These are phyloP conservation scores for Eimeria maxima DNA, from an alignment of 169 alveolate species.

Conservation along the genomic window DNA sequence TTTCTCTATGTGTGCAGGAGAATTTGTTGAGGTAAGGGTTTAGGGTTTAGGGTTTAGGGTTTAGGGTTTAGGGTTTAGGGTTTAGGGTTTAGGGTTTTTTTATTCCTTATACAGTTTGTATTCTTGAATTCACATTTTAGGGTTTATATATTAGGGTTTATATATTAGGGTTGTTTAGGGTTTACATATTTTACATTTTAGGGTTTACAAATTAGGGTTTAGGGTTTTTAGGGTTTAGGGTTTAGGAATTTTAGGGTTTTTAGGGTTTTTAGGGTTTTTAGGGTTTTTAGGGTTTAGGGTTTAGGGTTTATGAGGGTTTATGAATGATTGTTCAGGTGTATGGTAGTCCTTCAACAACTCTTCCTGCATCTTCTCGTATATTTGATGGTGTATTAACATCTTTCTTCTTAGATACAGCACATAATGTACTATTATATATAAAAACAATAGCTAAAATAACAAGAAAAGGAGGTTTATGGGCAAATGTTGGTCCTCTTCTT, in stretches of 20 bases:
- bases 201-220: conserved; percentile 36
- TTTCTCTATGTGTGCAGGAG: conserved; percentile 98
- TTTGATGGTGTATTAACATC: conserved; percentile 97
- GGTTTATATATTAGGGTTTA: not conserved
- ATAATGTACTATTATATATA: conserved; percentile 96
- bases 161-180: not conserved
- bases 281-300: not conserved
- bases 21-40: conserved; percentile 95
- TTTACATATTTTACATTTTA: not conserved
- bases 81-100: not conserved
- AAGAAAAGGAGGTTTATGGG: conserved; percentile 97
- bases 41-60: conserved; percentile 76
- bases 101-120: not conserved
- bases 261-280: not conserved
- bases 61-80: not conserved
- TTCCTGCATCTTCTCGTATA: conserved; percentile 11
- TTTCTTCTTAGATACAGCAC: conserved; percentile 99
- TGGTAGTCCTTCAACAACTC: conserved; percentile 88
- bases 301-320: not conserved
- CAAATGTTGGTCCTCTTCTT: conserved; percentile 98
- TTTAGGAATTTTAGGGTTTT: not conserved
- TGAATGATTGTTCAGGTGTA: conserved; percentile 85
- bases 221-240: not conserved
- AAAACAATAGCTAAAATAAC: conserved; percentile 96
- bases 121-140: not conserved